Evolutionary conservation across 2,329 filamentous ascomycete species (phyloP), one percentile per base, ranked within the genome.

Genomic region (Furcasterigmium furcatum): DNA sequence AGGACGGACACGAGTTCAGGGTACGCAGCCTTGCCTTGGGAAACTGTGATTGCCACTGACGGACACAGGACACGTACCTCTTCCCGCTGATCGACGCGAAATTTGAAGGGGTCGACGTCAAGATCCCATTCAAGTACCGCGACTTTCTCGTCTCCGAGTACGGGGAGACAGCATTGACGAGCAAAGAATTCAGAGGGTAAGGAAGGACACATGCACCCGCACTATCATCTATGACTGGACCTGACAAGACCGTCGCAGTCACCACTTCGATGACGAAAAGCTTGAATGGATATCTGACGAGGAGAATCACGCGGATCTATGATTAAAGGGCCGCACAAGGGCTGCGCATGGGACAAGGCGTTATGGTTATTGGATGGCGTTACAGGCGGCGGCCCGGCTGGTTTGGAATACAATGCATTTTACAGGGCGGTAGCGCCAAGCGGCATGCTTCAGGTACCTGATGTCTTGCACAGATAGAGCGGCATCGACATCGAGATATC

Each of bases 11-110:
- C 46, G 66, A 76, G 54, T 76, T 71, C 51, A 61, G 68, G 47
- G 73, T 76, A 55, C 3, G 36, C 27, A 20, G 18, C 9, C 9
- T n/a, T 30, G 14, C 22, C 49, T 55, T n/a, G 34, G 4, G n/a
- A 3, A 36, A 12, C 4, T 4, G n/a, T 14, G 5, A 6, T 36
- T 18, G 9, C 49, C 13, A 34, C 43, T 36, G 43, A 42, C 27
- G 16, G 8, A n/a, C 9, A 4, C 35, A 76, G 70, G 74, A 79
- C 46, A 74, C 71, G 1, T 75, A 86, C 45, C 68, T 91, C 10
- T 88, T 82, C 56, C 87, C 87, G 1, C 67, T 91, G 57, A 72
- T 82, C n/a, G 76, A 82, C 48, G 87, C 82, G 2, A 75, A 71
- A 2, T 90, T 87, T 46, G 86, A 90, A 56, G 84, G 82, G 1